Evolutionary conservation across 2,329 filamentous ascomycete genomes (phyloP), one percentile per base, ranked within the genome.

Genomic region (Cercospora berteroae): DNA sequence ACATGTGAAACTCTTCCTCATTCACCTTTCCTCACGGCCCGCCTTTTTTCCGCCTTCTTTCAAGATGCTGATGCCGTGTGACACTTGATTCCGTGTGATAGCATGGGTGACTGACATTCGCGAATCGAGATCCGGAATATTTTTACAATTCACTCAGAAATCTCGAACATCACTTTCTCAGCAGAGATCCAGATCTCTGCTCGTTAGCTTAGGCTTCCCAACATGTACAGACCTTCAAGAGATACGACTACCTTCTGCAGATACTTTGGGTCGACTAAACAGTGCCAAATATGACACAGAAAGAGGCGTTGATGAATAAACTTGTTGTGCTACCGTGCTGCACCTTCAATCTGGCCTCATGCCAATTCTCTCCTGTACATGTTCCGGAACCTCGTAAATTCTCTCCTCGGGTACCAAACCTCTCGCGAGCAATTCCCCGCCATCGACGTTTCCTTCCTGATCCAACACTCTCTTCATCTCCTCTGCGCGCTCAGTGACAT

Each of bases 391-490:
- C 18, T 33, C 59, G 31, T 60, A 67, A 1, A 50, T 27, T 9
- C 23, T 39, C 60, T 67, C 42, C 20, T 60, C 31, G 10, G 60
- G 60, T 25, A 60, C 36, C 23, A 60, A 31, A 9, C 31, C 27
- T 20, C 44, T 18, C 23, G 31, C 31, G 3, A 64, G 39, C 33
- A 60, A 50, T 20, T 55, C 20, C 10, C 44, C 44, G 25, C 39
- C 56, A 18, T 25, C 65, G 12, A 64, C 8, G 1, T 33, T 29
- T 27, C 18, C 20, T 16, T 60, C 60, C 4, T 60, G 60, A 33
- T 67, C 65, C 20, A 67, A 42, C 20, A 48, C 25, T 20, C 5
- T 63, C 42, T 64, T 60, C 65, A 64, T 67, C 18, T 39, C 31
- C 55, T 33, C 31, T 8, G 60, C 65, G 13, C 29, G 59, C 39